Evolutionary conservation across 2,329 filamentous ascomycete genomes (phyloP), one percentile per base, ranked within the genome.

Genomic region (Blastomyces silverae): DNA sequence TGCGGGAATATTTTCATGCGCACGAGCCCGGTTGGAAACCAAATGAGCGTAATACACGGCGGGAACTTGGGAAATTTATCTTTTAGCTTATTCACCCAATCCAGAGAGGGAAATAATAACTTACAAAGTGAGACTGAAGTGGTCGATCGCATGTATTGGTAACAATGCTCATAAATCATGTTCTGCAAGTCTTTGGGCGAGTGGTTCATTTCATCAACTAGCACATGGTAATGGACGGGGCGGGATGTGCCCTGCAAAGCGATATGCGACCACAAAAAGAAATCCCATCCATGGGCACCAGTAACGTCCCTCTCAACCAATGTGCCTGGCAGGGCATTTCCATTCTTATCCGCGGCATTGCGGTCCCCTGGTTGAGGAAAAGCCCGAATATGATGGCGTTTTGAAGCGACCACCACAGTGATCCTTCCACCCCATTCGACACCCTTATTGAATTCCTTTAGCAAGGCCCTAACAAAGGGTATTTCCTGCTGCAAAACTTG

Each of bases 31-130:
- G 65, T 87, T 86, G 10, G 91, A 89, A 44, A 92, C 92, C 68
- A 99, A 78, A 77, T 99, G 94, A 0, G 95, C 92, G 70, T 99
- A 99, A 82, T 99, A 99, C 0, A 97, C 89, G 0, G 94, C 92
- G 0, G 94, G 94, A 69, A 84, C 78, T 75, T 69, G 56, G 8
- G 13, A 61, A 53, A 60, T 58, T 37, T 39, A n/a, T 44, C 56
- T 65, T 56, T 65, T 64, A 56, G 55, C 68, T 46, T 20, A 17
- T 44, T 3, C 42, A 44, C 63, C 20, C 52, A 28, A 62, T 37
- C 15, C 46, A 42, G 6, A 48, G 31, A n/a, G 20, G 55, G 8
- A 34, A 34, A 62, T 15, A 31, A 64, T 42, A 7, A 70, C 75
- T 70, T 73, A 77, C 76, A 90, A 0, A 94, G 78, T 0, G 92